Conservation (phyloP, 2,329 filamentous ascomycete species). For the Fusarium miscanthi region DNA sequence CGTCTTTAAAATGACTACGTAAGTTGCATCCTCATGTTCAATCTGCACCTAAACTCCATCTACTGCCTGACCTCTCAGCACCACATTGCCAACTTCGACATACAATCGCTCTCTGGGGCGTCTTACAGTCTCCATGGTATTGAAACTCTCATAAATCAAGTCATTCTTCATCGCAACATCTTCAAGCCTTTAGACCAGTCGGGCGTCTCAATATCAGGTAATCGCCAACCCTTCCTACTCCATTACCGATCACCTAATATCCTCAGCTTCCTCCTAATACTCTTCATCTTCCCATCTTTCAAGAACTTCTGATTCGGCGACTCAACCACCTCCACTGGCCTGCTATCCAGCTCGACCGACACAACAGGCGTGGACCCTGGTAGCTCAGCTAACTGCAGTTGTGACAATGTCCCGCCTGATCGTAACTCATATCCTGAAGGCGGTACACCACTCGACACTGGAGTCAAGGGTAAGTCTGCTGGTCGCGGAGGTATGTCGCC, state of each 20-base stretch:
- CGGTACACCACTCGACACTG: neutral
- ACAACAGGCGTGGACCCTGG: neutral
- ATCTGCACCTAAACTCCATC: neutral
- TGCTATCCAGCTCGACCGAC: neutral
- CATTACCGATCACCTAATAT: neutral
- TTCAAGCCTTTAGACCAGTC: rapidly evolving
- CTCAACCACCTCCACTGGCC: neutral
- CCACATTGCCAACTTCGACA: neutral
- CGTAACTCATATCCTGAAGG: neutral
- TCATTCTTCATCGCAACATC: neutral
- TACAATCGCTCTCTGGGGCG: too few relatives aligned
- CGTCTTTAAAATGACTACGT: neutral
- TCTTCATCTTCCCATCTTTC: neutral
- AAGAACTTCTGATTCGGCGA: neutral
- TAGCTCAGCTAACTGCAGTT: constrained; percentile 3
- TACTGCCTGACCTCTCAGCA: neutral
- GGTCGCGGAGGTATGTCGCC: neutral
- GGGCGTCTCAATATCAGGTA: neutral
- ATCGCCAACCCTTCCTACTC: neutral
- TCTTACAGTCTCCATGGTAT: neutral
- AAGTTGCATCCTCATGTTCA: neutral
- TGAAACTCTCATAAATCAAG: neutral
- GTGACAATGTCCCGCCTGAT: neutral
- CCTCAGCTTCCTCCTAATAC: neutral
- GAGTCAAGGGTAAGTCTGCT: neutral